Evolutionary conservation across 192 early-diverging fungal genomes (phyloP).

Genomic region (Podila epigama): DNA sequence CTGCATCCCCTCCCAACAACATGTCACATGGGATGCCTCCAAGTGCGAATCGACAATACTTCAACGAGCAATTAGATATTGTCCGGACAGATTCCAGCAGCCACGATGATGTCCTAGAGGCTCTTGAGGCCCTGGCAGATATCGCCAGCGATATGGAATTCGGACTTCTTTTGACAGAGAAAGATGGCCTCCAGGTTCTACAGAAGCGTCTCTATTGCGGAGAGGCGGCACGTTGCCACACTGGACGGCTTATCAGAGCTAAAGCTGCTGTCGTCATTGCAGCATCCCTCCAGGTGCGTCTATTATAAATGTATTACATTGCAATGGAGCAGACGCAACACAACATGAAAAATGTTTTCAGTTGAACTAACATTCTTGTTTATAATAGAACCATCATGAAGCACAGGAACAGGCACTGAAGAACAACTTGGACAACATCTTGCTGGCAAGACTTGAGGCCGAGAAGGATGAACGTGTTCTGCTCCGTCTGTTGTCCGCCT

Average conservation of each 20-base stretch:
- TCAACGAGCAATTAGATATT: constrained; percentile 39
- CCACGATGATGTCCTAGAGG: constrained; percentile 18
- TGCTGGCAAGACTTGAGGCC: constrained; percentile 15
- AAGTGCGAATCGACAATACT: constrained; percentile 34
- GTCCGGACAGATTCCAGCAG: constrained; percentile 14
- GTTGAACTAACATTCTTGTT: neutral
- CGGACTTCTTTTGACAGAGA: constrained; percentile 55
- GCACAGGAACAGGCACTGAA: constrained; percentile 35
- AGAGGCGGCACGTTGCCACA: constrained; percentile 2
- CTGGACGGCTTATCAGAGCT: constrained; percentile 1
- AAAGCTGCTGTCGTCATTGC: constrained; percentile 58
- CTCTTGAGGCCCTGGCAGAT: constrained; percentile 61
- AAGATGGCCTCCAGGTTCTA: constrained; percentile 37
- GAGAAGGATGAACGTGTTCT: constrained; percentile 22
- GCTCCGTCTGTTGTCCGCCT: constrained; percentile 26
- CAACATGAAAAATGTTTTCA: neutral
- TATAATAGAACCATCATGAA: constrained; percentile 27
- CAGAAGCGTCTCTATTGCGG: constrained; percentile 48
- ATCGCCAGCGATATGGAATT: constrained; percentile 64
- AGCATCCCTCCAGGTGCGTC: constrained; percentile 58
- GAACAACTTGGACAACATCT: constrained; percentile 23
- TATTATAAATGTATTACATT: neutral
- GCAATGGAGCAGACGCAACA: neutral
- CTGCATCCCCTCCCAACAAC: neutral
- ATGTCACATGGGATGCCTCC: neutral